Evolutionary conservation across 2,329 filamentous ascomycete species (phyloP), one percentile per base, ranked within the genome.

Genomic region (Sphaerulina musiva): DNA sequence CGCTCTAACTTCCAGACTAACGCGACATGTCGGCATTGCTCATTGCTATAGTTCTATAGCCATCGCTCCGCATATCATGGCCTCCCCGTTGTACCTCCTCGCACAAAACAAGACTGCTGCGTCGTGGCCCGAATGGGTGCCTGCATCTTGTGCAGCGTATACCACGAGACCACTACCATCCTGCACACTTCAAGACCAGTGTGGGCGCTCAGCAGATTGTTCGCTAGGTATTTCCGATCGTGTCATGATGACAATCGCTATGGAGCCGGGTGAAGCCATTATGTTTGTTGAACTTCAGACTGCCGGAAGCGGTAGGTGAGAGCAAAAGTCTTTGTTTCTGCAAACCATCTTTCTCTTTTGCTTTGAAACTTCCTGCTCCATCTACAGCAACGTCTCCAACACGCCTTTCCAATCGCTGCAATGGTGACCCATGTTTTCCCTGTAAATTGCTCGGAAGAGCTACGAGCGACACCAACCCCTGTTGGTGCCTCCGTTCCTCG

Each of bases 401-500:
- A 42, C 11, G 4, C 4, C 23, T 17, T 17, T n/a, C 23, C 11
- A 6, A 20, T 17, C 14, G 26, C 14, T 26, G 23, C 29, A 20
- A 43, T 50, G 48, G 48, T 50, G 14, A n/a, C 42, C 23, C 43
- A 32, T 43, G 26, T 12, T 39, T 11, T 50, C 48, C 14, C 40
- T 29, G 26, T 40, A 12, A 34, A 39, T 14, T 50, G 38, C 29
- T 44, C 48, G 3, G 38, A 50, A 31, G 48, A 50, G 32, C 31
- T 17, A 8, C 9, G n/a, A 34, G 12, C 29, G 14, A 9, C 14
- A 34, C 42, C 29, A 17, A 29, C 38, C 10, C 4, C 23, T 10
- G 34, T 42, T 14, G n/a, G 34, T 23, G 2, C 40, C 1, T 5
- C 39, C 3, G 29, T 1, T 5, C 39, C 4, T 29, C 26, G 6